phyloP scores from a whole-genome alignment of 371 early-diverging fungal genomes.

The Rhizopus sp. region DNA sequence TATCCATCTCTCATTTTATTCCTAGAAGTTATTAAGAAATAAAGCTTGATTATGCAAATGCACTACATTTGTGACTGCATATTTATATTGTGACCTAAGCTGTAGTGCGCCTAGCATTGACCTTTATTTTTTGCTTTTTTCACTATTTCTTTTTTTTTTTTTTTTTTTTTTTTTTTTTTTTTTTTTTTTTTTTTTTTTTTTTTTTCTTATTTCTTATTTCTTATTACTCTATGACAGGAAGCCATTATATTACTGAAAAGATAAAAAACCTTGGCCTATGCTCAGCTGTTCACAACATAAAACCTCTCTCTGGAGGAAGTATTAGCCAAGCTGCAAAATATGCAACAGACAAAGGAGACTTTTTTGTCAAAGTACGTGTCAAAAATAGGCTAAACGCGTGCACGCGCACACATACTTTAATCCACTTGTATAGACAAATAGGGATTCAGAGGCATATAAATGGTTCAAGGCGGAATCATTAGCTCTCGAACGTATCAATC shows the following conservation, averaged over 20 bases:
- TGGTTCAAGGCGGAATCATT: constrained; percentile 21
- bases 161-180: too few relatives aligned
- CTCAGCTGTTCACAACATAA: background rate
- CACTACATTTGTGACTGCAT: too few relatives aligned
- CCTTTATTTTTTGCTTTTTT: too few relatives aligned
- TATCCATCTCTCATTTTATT: too few relatives aligned
- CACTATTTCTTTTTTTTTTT: too few relatives aligned
- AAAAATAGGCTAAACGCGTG: background rate
- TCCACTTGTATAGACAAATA: constrained; percentile 5
- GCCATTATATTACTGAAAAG: constrained; percentile 9
- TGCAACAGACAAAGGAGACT: constrained; percentile 21
- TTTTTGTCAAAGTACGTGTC: constrained; percentile 18
- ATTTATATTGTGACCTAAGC: too few relatives aligned
- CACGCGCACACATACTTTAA: background rate
- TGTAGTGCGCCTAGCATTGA: too few relatives aligned
- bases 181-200: too few relatives aligned
- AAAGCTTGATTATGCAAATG: too few relatives aligned
- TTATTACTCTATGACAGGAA: background rate
- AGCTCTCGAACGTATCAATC: constrained; percentile 19
- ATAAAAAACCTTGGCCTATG: constrained; percentile 9
- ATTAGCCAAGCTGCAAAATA: constrained; percentile 19
- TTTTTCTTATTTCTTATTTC: too few relatives aligned
- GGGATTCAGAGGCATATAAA: constrained; percentile 6
- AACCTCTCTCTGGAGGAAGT: constrained; percentile 18
- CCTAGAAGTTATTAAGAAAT: too few relatives aligned